phyloP scores from a whole-genome alignment of 805 yeast genomes.

The Komagataella mondaviorum region DNA sequence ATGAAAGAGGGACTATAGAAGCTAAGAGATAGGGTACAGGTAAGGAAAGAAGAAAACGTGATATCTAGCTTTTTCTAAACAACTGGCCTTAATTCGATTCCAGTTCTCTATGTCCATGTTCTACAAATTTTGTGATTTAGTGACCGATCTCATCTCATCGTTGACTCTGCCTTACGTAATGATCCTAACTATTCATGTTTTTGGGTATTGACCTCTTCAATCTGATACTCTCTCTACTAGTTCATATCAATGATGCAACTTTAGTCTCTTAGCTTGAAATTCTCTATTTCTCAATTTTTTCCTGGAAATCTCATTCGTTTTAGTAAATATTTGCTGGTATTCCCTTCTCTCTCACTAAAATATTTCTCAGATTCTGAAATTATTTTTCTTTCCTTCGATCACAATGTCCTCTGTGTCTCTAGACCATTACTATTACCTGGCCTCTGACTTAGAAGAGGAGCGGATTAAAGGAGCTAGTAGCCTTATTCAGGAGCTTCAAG shows the following conservation, averaged over 20 bases:
- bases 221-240: too few relatives aligned
- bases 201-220: too few relatives aligned
- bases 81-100: too few relatives aligned
- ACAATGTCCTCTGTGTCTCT: constrained; percentile 28
- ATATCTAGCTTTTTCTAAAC: too few relatives aligned
- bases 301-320: not conserved
- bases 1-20: too few relatives aligned
- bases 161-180: too few relatives aligned
- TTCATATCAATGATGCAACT: not conserved
- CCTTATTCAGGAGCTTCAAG: constrained; percentile 45
- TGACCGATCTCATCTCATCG: too few relatives aligned
- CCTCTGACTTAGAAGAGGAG: constrained; percentile 64
- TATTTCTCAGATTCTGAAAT: not conserved
- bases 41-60: not conserved
- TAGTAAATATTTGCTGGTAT: not conserved
- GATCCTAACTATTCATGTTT: too few relatives aligned
- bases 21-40: too few relatives aligned
- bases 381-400: not conserved
- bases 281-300: not conserved
- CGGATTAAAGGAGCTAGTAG: constrained; percentile 60
- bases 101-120: too few relatives aligned
- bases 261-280: not conserved
- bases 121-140: too few relatives aligned
- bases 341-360: not conserved
- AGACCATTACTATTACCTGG: constrained; percentile 67